Evolutionary conservation across 371 early-diverging fungal genomes (phyloP).

Genomic region (Nematocida parisii): DNA sequence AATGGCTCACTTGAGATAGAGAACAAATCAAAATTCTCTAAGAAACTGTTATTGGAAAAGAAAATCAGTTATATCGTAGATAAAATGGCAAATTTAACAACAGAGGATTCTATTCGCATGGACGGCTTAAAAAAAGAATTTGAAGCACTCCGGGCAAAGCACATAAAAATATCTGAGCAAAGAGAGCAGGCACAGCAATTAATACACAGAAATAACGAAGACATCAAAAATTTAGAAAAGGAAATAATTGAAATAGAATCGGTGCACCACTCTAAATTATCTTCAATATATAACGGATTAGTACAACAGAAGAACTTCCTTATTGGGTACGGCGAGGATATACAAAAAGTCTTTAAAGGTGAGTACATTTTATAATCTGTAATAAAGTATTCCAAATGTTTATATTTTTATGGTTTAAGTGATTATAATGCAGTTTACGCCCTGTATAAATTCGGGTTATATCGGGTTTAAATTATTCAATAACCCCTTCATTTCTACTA

Average conservation of each 20-base stretch:
- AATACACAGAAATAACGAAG: constrained; percentile 37
- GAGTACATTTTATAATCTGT: constrained; percentile 24
- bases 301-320: constrained; percentile 28
- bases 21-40: constrained; percentile 32
- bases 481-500: no score
- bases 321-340: constrained; percentile 39
- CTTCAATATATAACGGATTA: constrained; percentile 29
- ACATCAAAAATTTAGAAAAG: constrained; percentile 44
- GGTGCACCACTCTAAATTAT: constrained; percentile 27
- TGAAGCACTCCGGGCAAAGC: constrained; percentile 46
- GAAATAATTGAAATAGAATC: constrained; percentile 47
- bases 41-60: constrained; percentile 31
- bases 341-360: constrained; percentile 49
- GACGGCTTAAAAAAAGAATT: constrained; percentile 23
- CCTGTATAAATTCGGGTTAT: no score
- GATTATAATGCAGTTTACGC: no score
- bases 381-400: no score
- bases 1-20: constrained; percentile 29
- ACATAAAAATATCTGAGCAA: constrained; percentile 18
- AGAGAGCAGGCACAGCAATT: constrained; percentile 35
- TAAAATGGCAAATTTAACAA: constrained; percentile 27
- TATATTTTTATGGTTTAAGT: no score
- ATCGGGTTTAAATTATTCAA: no score
- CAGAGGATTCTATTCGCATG: constrained; percentile 30
- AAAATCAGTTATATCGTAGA: constrained; percentile 47